Conservation (phyloP, 139 green algal genomes). For the Tetradesmus obliquus region DNA sequence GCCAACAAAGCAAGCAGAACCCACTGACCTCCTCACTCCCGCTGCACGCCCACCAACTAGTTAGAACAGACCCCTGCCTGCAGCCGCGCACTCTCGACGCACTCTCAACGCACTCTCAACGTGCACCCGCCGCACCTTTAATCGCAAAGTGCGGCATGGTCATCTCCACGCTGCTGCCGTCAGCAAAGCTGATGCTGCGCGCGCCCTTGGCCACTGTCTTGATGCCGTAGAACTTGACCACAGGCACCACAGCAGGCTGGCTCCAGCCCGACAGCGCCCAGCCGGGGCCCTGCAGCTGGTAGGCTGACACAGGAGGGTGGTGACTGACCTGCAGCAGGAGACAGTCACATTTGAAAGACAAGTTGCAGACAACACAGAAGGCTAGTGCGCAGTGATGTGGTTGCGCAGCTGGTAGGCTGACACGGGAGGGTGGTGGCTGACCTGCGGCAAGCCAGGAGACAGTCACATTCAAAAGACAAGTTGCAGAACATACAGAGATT, state of each 20-base stretch:
- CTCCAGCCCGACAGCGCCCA: slow-evolving; percentile 78
- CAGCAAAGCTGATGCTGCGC: slow-evolving; percentile 71
- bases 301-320: slow-evolving; percentile 84
- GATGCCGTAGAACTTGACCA: slow-evolving; percentile 76
- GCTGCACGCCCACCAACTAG: too few relatives aligned
- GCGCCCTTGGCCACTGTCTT: slow-evolving; percentile 79
- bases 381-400: slow-evolving; percentile 74
- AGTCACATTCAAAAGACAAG: too few relatives aligned
- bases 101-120: too few relatives aligned
- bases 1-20: too few relatives aligned
- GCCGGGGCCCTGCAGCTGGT: slow-evolving; percentile 78
- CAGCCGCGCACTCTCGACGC: background rate
- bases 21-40: too few relatives aligned
- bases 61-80: slow-evolving; percentile 20
- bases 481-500: too few relatives aligned
- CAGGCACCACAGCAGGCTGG: slow-evolving; percentile 77
- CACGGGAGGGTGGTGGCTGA: slow-evolving; percentile 85
- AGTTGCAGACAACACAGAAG: slow-evolving; percentile 64
- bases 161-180: slow-evolving; percentile 58
- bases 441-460: slow-evolving; percentile 65
- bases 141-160: slow-evolving; percentile 37
- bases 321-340: slow-evolving; percentile 75
- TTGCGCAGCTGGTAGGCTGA: slow-evolving; percentile 78
- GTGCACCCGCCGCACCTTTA: background rate
- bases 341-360: background rate